These are phyloP conservation scores for Stylosanthes scabra DNA, from an alignment of 331 rosid species.

Conservation along the genomic window DNA sequence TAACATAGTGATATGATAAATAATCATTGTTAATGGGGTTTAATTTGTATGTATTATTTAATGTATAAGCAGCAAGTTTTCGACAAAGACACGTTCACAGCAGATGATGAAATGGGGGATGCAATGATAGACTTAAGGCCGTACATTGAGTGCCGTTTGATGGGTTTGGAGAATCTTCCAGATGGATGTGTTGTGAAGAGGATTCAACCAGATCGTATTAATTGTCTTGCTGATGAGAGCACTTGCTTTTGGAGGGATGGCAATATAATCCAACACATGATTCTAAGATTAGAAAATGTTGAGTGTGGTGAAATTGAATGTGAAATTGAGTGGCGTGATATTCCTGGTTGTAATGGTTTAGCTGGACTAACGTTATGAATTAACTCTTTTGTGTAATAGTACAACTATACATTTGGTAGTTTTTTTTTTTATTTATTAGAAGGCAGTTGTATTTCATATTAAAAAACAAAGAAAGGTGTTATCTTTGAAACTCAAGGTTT, in stretches of 20 bases:
- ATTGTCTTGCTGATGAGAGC: constrained; percentile 75
- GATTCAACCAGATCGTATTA: constrained; percentile 55
- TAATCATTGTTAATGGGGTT: too few relatives aligned
- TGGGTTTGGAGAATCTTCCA: constrained; percentile 54
- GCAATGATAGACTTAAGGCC: constrained; percentile 77
- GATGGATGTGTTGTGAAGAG: constrained; percentile 65
- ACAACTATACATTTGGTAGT: too few relatives aligned
- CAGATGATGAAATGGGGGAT: constrained; percentile 87
- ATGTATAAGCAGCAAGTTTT: constrained; percentile 53
- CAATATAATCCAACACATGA: constrained; percentile 64
- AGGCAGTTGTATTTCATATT: too few relatives aligned
- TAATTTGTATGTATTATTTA: too few relatives aligned
- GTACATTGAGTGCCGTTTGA: constrained; percentile 50
- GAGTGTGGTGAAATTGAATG: constrained; percentile 71
- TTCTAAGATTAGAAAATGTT: constrained; percentile 68
- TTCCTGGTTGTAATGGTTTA: constrained; percentile 56
- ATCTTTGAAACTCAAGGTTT: too few relatives aligned
- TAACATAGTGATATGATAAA: too few relatives aligned
- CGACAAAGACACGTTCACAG: constrained; percentile 72
- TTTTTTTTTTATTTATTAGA: too few relatives aligned
- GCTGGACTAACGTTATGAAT: constrained; percentile 6
- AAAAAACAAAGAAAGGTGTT: too few relatives aligned
- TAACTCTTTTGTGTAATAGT: too few relatives aligned
- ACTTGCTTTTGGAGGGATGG: constrained; percentile 63
- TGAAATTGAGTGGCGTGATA: constrained; percentile 72